phyloP scores from a whole-genome alignment of 1,139 yeast species.

The Yamadazyma taylorii region DNA sequence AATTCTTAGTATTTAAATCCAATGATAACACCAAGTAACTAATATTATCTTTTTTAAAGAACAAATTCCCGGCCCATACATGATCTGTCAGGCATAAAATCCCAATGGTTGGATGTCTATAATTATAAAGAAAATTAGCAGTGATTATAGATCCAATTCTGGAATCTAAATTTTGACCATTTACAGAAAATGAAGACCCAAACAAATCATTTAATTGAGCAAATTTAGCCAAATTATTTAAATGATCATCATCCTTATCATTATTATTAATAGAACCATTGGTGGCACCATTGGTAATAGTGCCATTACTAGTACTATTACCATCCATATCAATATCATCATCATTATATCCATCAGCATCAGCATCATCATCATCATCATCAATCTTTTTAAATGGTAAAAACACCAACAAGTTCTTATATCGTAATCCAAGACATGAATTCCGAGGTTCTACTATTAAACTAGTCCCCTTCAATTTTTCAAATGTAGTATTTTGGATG shows the following conservation, averaged over 20 bases:
- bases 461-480: conserved; percentile 44
- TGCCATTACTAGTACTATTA: not conserved
- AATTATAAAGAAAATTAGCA: conserved; percentile 66
- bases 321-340: conserved; percentile 23
- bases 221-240: conserved; percentile 2
- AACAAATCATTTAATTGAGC: conserved; percentile 20
- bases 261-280: conserved; percentile 1
- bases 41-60: conserved; percentile 62
- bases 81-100: conserved; percentile 61
- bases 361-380: conserved; percentile 42
- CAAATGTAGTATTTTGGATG: conserved; percentile 51
- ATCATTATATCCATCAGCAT: conserved; percentile 15
- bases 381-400: conserved; percentile 60
- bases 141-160: conserved; percentile 63
- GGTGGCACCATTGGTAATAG: conserved; percentile 34
- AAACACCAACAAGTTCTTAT: conserved; percentile 71
- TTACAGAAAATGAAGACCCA: conserved; percentile 55
- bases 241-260: conserved; percentile 3
- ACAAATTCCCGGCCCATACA: conserved; percentile 77
- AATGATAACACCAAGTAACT: conserved; percentile 63
- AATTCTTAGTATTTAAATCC: conserved; percentile 60
- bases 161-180: conserved; percentile 56
- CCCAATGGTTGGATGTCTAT: conserved; percentile 79
- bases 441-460: conserved; percentile 66
- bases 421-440: conserved; percentile 63